Evolutionary conservation across 768 basidiomycete species (phyloP), one percentile per base, ranked within the genome.

Genomic region (Lentinula sp.): DNA sequence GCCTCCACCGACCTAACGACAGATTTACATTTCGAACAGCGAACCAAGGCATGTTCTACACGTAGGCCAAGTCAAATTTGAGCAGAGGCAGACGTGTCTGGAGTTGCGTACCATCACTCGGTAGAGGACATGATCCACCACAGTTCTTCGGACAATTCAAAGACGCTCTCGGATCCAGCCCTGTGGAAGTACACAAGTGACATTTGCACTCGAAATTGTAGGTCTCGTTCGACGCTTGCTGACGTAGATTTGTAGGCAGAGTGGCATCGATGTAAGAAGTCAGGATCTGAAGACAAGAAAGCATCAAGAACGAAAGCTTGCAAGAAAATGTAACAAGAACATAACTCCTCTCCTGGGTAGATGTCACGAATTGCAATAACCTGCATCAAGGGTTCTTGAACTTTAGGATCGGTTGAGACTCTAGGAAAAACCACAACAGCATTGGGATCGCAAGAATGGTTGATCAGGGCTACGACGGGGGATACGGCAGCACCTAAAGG

Each of bases 361-460:
- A 98, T 88, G 13, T 83, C 76, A 55, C 80, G 82, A 32, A 98
- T 71, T 0, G 89, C 86, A 12, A 95, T 72, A 10, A 97, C 79
- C 41, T 90, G 82, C 84, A 94, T 81, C 33, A 83, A 62, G 0
- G 90, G 85, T 68, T 88, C 87, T 32, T 79, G 72, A 18, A 60
- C 66, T 0, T 66, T 61, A 0, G 72, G 66, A 13, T 70, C 63
- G 12, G 67, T 70, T 4, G 77, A 70, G 3, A 79, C 70, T 4
- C 84, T 78, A 53, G 95, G 95, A 68, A 96, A 98, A 3, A 98
- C 91, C n/a, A 95, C 82, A 36, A 88, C 91, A 0, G 90, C 93
- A 68, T 97, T 95, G 0, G 93, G 92, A 20, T 84, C 80, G 68
- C 94, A 95, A 0, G 90, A 90, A 68, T 98, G 95, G 68, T 97